phyloP scores from a whole-genome alignment of 805 yeast genomes.

The Spathaspora sp. region DNA sequence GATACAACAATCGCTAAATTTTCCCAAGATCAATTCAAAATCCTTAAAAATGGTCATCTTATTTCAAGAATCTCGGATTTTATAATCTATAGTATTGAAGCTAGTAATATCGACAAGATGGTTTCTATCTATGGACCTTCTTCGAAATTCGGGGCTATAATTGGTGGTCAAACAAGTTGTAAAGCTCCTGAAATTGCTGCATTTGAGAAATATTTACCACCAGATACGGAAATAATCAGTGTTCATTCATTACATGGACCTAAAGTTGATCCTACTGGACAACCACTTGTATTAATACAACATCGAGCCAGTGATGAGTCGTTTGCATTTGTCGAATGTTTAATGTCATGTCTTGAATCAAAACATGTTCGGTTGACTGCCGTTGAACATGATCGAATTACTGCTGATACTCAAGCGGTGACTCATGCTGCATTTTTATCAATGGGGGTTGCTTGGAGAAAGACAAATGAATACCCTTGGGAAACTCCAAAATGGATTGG shows the following conservation, averaged over 20 bases:
- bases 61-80: conserved; percentile 83
- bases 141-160: conserved; percentile 81
- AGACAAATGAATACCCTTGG: conserved; percentile 87
- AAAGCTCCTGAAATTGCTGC: conserved; percentile 87
- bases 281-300: conserved; percentile 82
- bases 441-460: conserved; percentile 96
- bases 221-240: conserved; percentile 77
- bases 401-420: conserved; percentile 98
- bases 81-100: conserved; percentile 89
- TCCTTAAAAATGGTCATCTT: conserved; percentile 74
- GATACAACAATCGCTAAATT: conserved; percentile 40
- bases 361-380: conserved; percentile 75
- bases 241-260: conserved; percentile 97
- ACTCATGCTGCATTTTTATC: conserved; percentile 96
- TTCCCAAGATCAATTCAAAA: conserved; percentile 42
- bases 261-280: conserved; percentile 80
- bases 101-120: conserved; percentile 72
- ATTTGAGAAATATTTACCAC: conserved; percentile 71
- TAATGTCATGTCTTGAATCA: conserved; percentile 73
- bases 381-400: conserved; percentile 87
- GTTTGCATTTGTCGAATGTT: conserved; percentile 55
- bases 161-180: conserved; percentile 98
- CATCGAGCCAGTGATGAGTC: conserved; percentile 62
- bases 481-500: conserved; percentile 81
- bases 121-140: conserved; percentile 80